Conservation (phyloP, 805 yeast species). For the Lipomyces yamadae region DNA sequence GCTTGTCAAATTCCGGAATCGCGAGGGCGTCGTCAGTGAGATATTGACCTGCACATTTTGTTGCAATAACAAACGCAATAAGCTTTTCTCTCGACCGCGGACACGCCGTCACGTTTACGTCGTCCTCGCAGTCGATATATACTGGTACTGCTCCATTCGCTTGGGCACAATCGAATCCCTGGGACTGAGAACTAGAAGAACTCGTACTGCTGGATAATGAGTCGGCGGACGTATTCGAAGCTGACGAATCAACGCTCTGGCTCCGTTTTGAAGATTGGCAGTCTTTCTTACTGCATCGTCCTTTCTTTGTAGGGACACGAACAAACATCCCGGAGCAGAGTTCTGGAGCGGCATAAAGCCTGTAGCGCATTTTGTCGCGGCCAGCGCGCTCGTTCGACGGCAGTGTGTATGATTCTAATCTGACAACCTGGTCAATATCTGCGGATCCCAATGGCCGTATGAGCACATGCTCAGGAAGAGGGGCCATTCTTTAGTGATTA, state of each 20-base stretch:
- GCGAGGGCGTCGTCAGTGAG: constrained; percentile 67
- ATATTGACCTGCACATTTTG: constrained; percentile 66
- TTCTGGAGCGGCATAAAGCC: constrained; percentile 85
- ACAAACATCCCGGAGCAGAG: constrained; percentile 85
- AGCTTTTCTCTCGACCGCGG: constrained; percentile 34
- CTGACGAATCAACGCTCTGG: constrained; percentile 9
- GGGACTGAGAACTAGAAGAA: constrained; percentile 41
- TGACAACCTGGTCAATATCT: constrained; percentile 66
- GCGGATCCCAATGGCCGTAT: constrained; percentile 79
- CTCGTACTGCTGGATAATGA: constrained; percentile 29
- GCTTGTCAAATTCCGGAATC: constrained; percentile 52
- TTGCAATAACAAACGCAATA: constrained; percentile 27
- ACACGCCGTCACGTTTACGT: constrained; percentile 39
- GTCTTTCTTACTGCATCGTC: constrained; percentile 39
- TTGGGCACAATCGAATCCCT: not conserved
- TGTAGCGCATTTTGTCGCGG: constrained; percentile 64
- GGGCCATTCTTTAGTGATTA: constrained; percentile 17
- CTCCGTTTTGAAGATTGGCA: constrained; percentile 6
- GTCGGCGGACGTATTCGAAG: constrained; percentile 10
- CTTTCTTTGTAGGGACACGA: constrained; percentile 60
- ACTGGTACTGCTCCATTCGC: not conserved
- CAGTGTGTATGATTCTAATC: constrained; percentile 71
- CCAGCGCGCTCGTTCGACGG: constrained; percentile 72
- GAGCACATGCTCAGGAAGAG: constrained; percentile 62
- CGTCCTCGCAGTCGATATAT: constrained; percentile 33